Evolutionary conservation across 2,329 filamentous ascomycete genomes (phyloP).

Genomic region (Juglanconis juglandina): DNA sequence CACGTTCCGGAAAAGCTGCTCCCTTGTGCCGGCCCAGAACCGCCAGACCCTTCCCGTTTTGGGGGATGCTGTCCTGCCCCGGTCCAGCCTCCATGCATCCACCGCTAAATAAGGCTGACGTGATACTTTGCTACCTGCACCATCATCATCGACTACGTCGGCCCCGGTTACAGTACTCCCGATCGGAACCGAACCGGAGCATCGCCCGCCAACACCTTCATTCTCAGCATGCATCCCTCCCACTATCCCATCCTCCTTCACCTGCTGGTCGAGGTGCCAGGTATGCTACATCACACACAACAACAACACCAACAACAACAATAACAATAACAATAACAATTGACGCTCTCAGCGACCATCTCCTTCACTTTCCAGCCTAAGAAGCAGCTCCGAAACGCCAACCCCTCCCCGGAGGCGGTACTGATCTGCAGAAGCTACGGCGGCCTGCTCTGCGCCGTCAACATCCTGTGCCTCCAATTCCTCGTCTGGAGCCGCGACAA

Average conservation of each 20-base stretch:
- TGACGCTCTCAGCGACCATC: slow-evolving; percentile 32
- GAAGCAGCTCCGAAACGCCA: slow-evolving; percentile 36
- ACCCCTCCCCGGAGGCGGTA: slow-evolving; percentile 34
- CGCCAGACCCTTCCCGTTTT: no score
- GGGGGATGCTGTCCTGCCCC: no score
- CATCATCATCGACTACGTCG: no score
- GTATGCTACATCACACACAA: not conserved
- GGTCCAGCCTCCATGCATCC: no score
- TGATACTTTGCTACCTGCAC: no score
- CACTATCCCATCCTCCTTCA: slow-evolving; percentile 11
- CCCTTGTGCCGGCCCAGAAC: no score
- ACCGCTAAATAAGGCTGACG: no score
- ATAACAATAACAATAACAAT: not conserved
- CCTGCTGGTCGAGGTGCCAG: slow-evolving; percentile 14
- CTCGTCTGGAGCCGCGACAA: slow-evolving; percentile 32
- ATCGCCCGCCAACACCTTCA: no score
- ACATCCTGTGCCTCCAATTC: slow-evolving; percentile 41
- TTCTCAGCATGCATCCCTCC: slow-evolving; percentile 4
- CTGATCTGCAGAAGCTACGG: slow-evolving; percentile 47
- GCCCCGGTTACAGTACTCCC: no score
- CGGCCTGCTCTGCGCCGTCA: slow-evolving; percentile 43
- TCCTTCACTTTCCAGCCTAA: slow-evolving; percentile 43
- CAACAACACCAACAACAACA: not conserved
- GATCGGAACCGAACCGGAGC: no score
- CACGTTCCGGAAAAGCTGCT: not conserved